A percentile compares a stretch with the other conserved stretches of the same genome.
Conservation (phyloP, 306 rosid species). For the Adenanthera pavonina region DNA sequence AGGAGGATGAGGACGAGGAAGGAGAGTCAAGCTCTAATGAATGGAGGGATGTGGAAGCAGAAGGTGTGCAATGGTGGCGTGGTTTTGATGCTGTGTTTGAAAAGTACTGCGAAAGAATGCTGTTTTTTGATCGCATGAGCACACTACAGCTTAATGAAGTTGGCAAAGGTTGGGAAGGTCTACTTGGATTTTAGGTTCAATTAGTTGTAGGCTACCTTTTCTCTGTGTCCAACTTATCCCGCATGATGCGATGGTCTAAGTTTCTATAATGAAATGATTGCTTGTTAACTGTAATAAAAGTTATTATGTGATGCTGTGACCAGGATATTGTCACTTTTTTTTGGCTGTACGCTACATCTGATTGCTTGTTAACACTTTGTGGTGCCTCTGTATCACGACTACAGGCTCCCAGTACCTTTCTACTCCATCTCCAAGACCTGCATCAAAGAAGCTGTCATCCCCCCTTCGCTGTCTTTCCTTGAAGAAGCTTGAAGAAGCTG, state of each 20-base stretch:
- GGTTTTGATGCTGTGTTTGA: conserved; percentile 89
- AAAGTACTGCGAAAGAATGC: conserved; percentile 84
- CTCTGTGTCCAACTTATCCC: neutral
- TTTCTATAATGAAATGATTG: neutral
- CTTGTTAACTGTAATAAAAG: neutral
- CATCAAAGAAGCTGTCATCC: conserved; percentile 80
- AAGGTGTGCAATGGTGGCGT: conserved; percentile 96
- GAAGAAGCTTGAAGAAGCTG: conserved; percentile 80
- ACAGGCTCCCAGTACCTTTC: conserved; percentile 61
- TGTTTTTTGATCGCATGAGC: conserved; percentile 82
- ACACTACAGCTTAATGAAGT: conserved; percentile 59
- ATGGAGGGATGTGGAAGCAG: conserved; percentile 98
- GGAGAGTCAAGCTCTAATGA: conserved; percentile 64
- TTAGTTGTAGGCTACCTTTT: conserved; percentile 11
- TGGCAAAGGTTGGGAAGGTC: conserved; percentile 48
- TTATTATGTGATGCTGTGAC: neutral
- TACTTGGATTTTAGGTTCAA: neutral
- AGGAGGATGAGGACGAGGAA: conserved; percentile 72
- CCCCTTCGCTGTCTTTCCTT: conserved; percentile 93
- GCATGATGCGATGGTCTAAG: neutral
- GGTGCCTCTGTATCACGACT: neutral
- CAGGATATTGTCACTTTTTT: neutral
- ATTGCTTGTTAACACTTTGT: neutral
- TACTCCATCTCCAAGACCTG: conserved; percentile 79
- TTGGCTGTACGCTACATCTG: neutral